Evolutionary conservation across 2,329 filamentous ascomycete genomes (phyloP).

Genomic region (Beauveria scarabaeidicola): DNA sequence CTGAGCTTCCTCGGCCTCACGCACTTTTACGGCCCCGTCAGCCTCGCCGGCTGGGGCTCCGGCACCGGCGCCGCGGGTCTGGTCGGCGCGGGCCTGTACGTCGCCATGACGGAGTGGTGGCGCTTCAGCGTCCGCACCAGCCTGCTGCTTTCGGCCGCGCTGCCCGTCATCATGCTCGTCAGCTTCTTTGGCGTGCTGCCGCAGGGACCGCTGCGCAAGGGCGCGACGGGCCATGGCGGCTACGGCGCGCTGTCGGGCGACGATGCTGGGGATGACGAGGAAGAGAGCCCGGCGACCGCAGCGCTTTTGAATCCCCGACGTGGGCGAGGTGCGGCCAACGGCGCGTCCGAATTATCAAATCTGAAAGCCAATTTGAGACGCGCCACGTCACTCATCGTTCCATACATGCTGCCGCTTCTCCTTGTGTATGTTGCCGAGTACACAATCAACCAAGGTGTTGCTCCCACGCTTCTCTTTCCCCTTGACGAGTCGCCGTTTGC

Average conservation of each 20-base stretch:
- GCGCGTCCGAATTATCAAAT: conserved; percentile 21
- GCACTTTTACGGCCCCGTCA: conserved; percentile 84
- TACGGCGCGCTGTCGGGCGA: conserved; percentile 46
- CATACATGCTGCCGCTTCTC: conserved; percentile 81
- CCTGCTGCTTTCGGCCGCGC: conserved; percentile 65
- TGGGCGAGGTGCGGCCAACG: conserved; percentile 25
- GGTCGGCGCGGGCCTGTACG: conserved; percentile 80
- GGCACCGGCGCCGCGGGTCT: conserved; percentile 86
- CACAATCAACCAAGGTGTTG: conserved; percentile 91
- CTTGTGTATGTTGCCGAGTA: conserved; percentile 95
- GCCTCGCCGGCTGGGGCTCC: conserved; percentile 84
- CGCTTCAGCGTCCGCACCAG: conserved; percentile 66
- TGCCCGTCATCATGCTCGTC: conserved; percentile 74
- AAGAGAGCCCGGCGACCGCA: conserved; percentile 33
- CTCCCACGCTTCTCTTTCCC: conserved; percentile 83
- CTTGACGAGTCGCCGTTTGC: conserved; percentile 66
- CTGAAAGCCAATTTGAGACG: conserved; percentile 53
- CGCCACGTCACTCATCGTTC: conserved; percentile 61
- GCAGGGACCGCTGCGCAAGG: conserved; percentile 48
- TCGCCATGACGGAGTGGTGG: conserved; percentile 72
- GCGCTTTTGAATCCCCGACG: conserved; percentile 40
- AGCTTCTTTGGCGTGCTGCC: conserved; percentile 83
- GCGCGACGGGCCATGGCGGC: conserved; percentile 29
- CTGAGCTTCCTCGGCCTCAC: conserved; percentile 85
- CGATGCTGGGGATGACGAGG: conserved; percentile 29